Conservation (phyloP, 2,329 filamentous ascomycete genomes). For the Alternaria triticimaculans region DNA sequence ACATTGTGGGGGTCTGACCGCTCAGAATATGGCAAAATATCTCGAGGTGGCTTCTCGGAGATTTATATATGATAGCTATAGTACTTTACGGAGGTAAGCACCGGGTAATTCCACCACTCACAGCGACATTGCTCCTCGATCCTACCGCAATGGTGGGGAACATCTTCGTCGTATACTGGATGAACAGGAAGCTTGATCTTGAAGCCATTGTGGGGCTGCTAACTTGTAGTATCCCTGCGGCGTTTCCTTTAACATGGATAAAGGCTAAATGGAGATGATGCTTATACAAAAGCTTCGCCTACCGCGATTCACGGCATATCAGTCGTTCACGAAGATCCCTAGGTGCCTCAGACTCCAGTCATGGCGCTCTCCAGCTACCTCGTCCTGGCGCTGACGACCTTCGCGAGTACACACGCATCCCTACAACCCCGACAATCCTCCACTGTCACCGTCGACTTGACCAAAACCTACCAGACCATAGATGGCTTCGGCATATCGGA, state of each 20-base stretch:
- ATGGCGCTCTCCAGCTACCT: conserved; percentile 15
- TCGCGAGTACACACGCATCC: background rate
- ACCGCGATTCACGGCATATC: background rate
- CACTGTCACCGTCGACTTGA: conserved; percentile 51
- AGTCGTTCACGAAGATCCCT: background rate
- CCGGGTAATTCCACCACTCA: background rate
- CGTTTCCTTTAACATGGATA: background rate
- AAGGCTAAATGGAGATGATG: background rate
- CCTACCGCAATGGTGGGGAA: background rate
- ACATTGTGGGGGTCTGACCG: background rate
- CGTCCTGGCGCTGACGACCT: conserved; percentile 9
- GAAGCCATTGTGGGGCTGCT: background rate
- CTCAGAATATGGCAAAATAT: background rate
- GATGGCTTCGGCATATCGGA: conserved; percentile 57
- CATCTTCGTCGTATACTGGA: background rate
- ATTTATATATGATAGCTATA: background rate
- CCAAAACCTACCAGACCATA: conserved; percentile 55
- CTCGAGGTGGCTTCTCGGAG: background rate
- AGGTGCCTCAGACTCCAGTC: background rate
- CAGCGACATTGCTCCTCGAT: background rate
- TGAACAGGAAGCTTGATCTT: background rate
- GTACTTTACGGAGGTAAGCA: background rate
- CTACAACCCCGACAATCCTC: conserved; percentile 22
- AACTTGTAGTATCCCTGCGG: background rate
- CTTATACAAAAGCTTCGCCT: conserved; percentile 3